These are phyloP conservation scores for Penicillium sp. DNA, from an alignment of 2,329 filamentous ascomycete genomes.

Conservation along the genomic window DNA sequence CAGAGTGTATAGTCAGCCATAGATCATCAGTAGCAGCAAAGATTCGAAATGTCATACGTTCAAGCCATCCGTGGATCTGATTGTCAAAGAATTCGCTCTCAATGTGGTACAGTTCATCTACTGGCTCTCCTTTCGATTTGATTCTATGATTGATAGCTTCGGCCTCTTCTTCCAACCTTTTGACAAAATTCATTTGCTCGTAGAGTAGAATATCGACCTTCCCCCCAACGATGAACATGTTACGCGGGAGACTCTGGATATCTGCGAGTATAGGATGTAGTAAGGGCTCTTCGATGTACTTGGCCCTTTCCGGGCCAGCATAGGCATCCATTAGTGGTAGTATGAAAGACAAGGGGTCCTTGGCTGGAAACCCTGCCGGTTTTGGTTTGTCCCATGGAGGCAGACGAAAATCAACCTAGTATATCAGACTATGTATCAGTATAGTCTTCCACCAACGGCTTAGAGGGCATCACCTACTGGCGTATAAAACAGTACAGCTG, in stretches of 20 bases:
- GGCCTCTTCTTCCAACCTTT: not conserved
- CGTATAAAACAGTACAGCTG: not conserved
- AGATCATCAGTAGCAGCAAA: not conserved
- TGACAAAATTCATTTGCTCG: not conserved
- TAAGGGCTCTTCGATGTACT: not conserved
- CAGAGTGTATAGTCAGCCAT: not conserved
- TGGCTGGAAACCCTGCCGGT: not conserved
- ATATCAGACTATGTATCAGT: not conserved
- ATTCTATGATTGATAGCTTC: not conserved
- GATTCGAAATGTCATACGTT: not conserved
- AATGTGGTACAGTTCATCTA: not conserved
- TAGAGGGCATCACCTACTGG: not conserved
- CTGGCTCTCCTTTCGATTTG: not conserved
- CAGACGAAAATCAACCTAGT: not conserved
- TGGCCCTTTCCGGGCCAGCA: not conserved
- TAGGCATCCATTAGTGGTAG: not conserved
- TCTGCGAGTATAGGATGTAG: not conserved
- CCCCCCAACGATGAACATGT: not conserved
- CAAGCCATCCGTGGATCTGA: conserved; percentile 2
- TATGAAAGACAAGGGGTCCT: not conserved
- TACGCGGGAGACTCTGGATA: not conserved
- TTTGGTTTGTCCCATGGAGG: not conserved
- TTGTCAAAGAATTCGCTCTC: not conserved
- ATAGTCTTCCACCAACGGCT: not conserved
- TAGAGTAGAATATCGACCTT: not conserved